Base-by-base conservation (phyloP, 2,329 filamentous ascomycete species). In the Neofusicoccum umdonicola region DNA sequence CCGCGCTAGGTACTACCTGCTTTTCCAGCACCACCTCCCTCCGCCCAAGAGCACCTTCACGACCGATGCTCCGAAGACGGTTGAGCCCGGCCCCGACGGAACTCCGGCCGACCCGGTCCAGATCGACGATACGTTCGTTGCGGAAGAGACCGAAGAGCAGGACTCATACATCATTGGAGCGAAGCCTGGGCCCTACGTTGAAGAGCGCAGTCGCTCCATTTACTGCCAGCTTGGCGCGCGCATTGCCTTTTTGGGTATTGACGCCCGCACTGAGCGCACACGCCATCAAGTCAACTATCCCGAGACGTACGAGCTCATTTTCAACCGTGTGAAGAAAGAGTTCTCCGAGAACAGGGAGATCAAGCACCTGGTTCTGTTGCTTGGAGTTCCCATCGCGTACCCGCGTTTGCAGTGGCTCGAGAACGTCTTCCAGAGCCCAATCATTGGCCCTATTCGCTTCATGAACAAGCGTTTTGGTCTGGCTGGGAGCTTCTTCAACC, bases 391-490 rank as follows among this genome's bases (percentile, higher is more conserved):
- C 0, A 94, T 96, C 70, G 81, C 81, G 1, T 83, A 85, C 68
- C 83, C 83, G 1, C 92, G 94, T 70, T 83, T 97, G 62, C 95
- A 93, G n/a, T 97, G 94, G 94, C 84, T 97, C 4, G 94, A 98
- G 76, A 97, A 97, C 72, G 90, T 97, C 65, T 86, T 98, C 70
- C 85, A 86, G 15, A 96, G 92, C 66, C 93, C 94, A 0, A 70
- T 97, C 27, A 93, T 97, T 73, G 93, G 90, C 0, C 93, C 93
- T 0, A 87, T 97, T 73, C 93, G 93, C 72, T 89, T 98, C 67
- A 76, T 97, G 71, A 95, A 97, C 81, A 91, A 93, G 76, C 87
- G 93, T 31, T 96, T 98, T 69, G 94, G 94, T 64, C 79, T 97
- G 50, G 90, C 90, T 4, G 93, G 93, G 56, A 87, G 88, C 61